A percentile compares a stretch with the other conserved stretches of the same genome.
These are phyloP conservation scores for Fagopyrum homotropicum DNA, from an alignment of 148 eudicot species.

Conservation along the genomic window DNA sequence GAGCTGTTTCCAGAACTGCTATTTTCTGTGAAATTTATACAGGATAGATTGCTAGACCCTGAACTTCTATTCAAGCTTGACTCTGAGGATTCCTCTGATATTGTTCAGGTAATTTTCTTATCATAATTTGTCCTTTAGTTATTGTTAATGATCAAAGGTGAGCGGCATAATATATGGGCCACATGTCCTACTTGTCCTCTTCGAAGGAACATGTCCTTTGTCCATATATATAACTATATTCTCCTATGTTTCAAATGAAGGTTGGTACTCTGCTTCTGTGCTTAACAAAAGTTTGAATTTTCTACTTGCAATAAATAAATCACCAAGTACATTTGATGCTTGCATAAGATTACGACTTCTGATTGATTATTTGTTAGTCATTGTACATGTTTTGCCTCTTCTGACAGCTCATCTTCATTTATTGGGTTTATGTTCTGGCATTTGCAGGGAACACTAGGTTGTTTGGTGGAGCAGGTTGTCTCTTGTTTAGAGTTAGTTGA, in stretches of 20 bases:
- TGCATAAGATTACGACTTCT: not conserved
- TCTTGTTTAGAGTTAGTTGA: slow-evolving; percentile 57
- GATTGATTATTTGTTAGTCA: not conserved
- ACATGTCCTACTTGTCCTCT: not conserved
- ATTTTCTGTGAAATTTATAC: slow-evolving; percentile 51
- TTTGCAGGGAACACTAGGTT: slow-evolving; percentile 44
- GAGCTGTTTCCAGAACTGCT: slow-evolving; percentile 38
- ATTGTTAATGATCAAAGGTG: not conserved
- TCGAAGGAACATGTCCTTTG: not conserved
- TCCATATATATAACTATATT: not conserved
- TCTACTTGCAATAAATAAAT: not conserved
- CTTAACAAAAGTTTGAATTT: not conserved
- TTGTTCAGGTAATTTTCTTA: slow-evolving; percentile 43
- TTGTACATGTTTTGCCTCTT: not conserved
- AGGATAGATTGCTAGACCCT: slow-evolving; percentile 73
- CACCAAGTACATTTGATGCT: not conserved
- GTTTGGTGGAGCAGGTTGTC: slow-evolving; percentile 64
- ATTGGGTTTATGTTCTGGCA: not conserved
- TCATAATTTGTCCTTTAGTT: not conserved
- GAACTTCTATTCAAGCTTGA: slow-evolving; percentile 70
- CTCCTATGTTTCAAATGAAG: not conserved
- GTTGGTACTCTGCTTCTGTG: not conserved
- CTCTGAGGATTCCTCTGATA: slow-evolving; percentile 39
- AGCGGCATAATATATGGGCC: not conserved
- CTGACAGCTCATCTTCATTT: not conserved